Evolutionary conservation across 208 protist genomes (phyloP), one percentile per base, ranked within the genome.

Genomic region (Acanthamoeba divionensis): DNA sequence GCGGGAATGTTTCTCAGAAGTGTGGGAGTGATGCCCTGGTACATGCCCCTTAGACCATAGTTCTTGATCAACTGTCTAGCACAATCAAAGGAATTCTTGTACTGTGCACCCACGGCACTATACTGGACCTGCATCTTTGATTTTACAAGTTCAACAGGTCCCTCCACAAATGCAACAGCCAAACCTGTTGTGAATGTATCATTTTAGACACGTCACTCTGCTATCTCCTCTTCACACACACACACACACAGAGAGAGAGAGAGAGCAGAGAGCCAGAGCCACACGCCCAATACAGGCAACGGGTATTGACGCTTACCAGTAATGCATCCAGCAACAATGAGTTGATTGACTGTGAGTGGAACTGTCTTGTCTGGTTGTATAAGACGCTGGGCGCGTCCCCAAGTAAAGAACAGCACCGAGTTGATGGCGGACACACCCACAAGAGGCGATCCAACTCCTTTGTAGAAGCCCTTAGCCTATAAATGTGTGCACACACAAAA

Each of bases 391-490:
- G 77, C 15, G 15, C 38, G 54, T 13, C 71, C 85, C 71, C 91
- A 94, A 18, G 91, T 91, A 31, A 92, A 71, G 69, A 95, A 95
- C 69, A 80, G 71, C n/a, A 95, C 44, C 9, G 93, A 83, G 62
- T 92, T 94, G 83, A 95, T 93, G 18, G 91, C 88, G 12, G 92
- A 91, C 1, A 95, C 92, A 66, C 93, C 93, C 1, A 89, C 71
- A 6, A 95, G 82, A 24, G 93, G 93, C 8, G 93, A 90, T 18
- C 75, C 69, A 44, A 95, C 91, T 41, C 91, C 91, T 57, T 93
- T 86, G 26, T 82, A 89, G 55, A 90, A 52, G 0, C 65, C 65
- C 45, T 69, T 57, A 38, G 63, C 41, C 73, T 83, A 29, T 41
- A 41, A 12, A 10, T 13, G 10, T 36, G 13, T 3, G 13, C 4